Evolutionary conservation across 768 basidiomycete species (phyloP).

Genomic region (Mycena olivaceomarginata): DNA sequence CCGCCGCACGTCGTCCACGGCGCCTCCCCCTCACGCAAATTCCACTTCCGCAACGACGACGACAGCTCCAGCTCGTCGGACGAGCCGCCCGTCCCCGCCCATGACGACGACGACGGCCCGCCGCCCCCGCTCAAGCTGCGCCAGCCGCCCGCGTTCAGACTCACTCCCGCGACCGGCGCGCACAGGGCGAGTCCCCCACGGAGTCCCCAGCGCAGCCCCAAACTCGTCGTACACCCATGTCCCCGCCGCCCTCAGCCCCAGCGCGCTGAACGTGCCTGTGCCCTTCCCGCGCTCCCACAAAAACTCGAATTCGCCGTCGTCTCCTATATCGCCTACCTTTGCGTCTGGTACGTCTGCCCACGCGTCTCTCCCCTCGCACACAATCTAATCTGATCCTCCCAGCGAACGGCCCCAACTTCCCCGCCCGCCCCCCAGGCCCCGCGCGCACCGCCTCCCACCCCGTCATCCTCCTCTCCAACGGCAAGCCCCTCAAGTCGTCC

Average conservation of each 20-base stretch:
- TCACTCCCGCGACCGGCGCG: constrained; percentile 11
- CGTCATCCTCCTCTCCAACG: constrained; percentile 66
- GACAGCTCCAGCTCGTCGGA: constrained; percentile 58
- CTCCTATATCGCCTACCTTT: background rate
- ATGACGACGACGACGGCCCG: constrained; percentile 50
- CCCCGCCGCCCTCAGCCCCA: constrained; percentile 5
- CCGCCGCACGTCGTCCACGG: constrained; percentile 51
- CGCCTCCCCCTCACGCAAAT: constrained; percentile 41
- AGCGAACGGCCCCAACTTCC: background rate
- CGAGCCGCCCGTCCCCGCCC: constrained; percentile 50
- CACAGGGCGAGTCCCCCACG: background rate
- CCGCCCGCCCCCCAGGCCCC: constrained; percentile 58
- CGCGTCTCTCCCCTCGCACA: constrained; percentile 6
- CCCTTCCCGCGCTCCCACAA: constrained; percentile 66
- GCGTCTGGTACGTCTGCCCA: no score
- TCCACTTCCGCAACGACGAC: constrained; percentile 62
- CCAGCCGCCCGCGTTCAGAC: constrained; percentile 28
- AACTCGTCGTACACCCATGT: constrained; percentile 44
- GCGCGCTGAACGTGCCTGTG: constrained; percentile 47
- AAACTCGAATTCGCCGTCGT: background rate
- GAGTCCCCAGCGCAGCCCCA: constrained; percentile 46
- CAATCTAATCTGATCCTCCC: background rate
- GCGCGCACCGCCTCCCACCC: constrained; percentile 48
- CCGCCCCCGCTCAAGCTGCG: constrained; percentile 48
- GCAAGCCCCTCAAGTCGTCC: constrained; percentile 36